Evolutionary conservation across 2,329 filamentous ascomycete species (phyloP).

Genomic region (Colletotrichum lentis): DNA sequence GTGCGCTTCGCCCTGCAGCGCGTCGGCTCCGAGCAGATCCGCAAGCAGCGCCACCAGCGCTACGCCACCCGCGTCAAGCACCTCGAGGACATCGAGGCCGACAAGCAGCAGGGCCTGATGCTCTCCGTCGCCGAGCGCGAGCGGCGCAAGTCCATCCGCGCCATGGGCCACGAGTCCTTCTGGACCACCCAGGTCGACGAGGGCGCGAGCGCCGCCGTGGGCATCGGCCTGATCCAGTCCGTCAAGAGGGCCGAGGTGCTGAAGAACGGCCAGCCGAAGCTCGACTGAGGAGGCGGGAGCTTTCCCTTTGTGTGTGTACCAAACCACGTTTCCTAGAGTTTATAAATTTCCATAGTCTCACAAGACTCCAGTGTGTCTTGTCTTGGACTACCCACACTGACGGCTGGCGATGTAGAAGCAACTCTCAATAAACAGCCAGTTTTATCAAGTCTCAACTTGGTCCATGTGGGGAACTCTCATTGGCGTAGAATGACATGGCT

Average conservation of each 20-base stretch:
- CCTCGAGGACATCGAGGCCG: conserved; percentile 53
- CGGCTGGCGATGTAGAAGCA: too few species aligned
- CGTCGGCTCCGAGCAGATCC: conserved; percentile 52
- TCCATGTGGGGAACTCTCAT: conserved; percentile 4
- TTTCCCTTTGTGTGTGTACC: not conserved
- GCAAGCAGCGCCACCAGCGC: conserved; percentile 50
- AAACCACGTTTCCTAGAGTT: not conserved
- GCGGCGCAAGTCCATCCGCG: conserved; percentile 50
- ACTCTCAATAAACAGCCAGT: not conserved
- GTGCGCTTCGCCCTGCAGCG: conserved; percentile 50
- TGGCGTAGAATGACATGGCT: conserved; percentile 13
- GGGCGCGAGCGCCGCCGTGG: conserved; percentile 48
- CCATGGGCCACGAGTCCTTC: conserved; percentile 47
- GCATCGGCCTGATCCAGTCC: conserved; percentile 47
- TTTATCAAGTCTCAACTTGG: not conserved
- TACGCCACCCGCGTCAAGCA: conserved; percentile 50
- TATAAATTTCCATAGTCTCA: not conserved
- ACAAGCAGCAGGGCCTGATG: conserved; percentile 46
- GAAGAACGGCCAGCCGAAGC: conserved; percentile 30
- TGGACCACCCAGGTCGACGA: conserved; percentile 55
- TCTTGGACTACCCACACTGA: not conserved
- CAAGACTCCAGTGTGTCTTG: conserved; percentile 2
- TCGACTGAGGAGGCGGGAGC: conserved; percentile 2
- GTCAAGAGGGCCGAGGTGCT: conserved; percentile 38
- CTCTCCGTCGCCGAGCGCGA: conserved; percentile 50